Base-by-base conservation (phyloP, 257 asterid genomes). In the Solanum bulbocastanum region DNA sequence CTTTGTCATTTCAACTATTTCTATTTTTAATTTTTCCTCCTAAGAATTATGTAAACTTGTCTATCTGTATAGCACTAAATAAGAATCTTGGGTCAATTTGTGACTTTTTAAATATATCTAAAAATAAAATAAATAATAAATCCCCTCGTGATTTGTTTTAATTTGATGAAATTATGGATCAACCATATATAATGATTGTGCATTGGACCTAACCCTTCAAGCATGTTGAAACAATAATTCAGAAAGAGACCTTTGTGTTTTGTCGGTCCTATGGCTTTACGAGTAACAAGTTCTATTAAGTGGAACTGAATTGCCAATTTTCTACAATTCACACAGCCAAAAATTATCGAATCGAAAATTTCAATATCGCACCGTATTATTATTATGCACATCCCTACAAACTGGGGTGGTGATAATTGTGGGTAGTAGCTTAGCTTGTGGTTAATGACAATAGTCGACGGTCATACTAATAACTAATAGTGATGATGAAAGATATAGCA, bases 1-100 rank as follows among this genome's bases (percentile, higher is more conserved):
- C 62, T 20, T 87, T 40, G 60, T 65, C 82, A 87, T 87, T 13
- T 40, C 37, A 33, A 72, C 2, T 33, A 33, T 46, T 33, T 78
- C 30, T 32, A 68, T 23, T 52, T 65, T 37, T 22, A 8, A 4
- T 44, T 79, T 42, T 79, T 25, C n/a, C 25, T 42, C 65, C 14
- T 44, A 25, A 8, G 5, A 44, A 27, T 39, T 20, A 42, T 30
- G 36, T 25, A 44, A 69, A 10, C 65, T 22, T 62, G 23, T 83
- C 73, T 66, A 60, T 44, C 89, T 87, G 88, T 87, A 76, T 72
- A 36, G 30, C 87, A 88, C 78, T 83, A 83, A 30, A 4, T 10
- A 36, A 68, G 65, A 79, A 75, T 58, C 85, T 37, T 35, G 11
- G 65, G 13, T 14, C 65, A 42, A 78, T 42, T 40, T 78, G 23